Base-by-base conservation (phyloP, 2,329 filamentous ascomycete genomes). In the Thelonectria blattea region DNA sequence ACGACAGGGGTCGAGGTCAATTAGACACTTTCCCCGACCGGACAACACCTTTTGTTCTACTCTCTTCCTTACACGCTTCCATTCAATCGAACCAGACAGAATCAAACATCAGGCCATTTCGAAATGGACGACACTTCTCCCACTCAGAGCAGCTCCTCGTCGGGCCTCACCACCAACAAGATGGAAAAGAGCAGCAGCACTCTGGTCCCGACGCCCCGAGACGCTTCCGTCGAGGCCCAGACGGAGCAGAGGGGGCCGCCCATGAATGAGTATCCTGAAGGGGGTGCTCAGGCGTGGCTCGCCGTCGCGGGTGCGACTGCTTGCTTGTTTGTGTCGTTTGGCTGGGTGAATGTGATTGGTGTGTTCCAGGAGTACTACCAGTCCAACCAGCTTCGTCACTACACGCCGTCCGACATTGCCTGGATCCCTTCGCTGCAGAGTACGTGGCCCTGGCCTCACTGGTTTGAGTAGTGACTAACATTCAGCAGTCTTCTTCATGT, bases 291-390 rank as follows among this genome's bases (percentile, higher is more conserved):
- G n/a, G 56, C 56, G 12, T 59, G 56, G 51, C 42, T 49, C 12
- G 46, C 52, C 24, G 46, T 59, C 1, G 27, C 53, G 1, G 56
- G 56, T 2, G 56, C 39, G 3, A 54, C 37, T 24, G 49, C 50
- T 20, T 27, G 51, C 1, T 27, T 54, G 9, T 59, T 59, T n/a
- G 37, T 27, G 11, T 50, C 34, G 10, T 59, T 54, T 37, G 56
- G 56, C 2, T 22, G 46, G 45, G 49, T 50, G 11, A 59, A 59
- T 30, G 45, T 48, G 7, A 45, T 58, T 10, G 48, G 55, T 10
- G 32, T 58, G 3, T 52, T 58, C 24, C 55, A 52, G 27, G 48
- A 42, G 3, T 52, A 58, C 32, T 58, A 58, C 20, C 39, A 52
- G 14, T 32, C 55, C 5, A 48, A 58, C 41, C 55, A 52, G 20